Base-by-base conservation (phyloP, 2,329 filamentous ascomycete genomes). In the Aureobasidium sp. region DNA sequence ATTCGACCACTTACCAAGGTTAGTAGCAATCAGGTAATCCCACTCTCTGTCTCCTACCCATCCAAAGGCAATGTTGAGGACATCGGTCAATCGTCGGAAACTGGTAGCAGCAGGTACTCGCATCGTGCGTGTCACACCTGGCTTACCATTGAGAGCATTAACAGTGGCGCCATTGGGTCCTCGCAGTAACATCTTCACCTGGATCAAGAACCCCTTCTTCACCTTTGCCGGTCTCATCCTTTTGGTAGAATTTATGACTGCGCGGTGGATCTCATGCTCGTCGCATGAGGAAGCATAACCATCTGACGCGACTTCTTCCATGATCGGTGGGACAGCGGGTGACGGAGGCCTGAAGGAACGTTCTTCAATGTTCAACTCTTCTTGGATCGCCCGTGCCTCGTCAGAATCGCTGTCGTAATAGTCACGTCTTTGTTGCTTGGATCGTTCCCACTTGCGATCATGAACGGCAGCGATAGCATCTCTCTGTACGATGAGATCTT, bases 141-240 rank as follows among this genome's bases (percentile, higher is more conserved):
- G 50, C 31, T 54, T 54, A 10, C 50, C 50, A 54, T 54, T 54
- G 50, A 54, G 20, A 38, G 50, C 50, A 38, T 54, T 54, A 31
- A 54, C 50, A 23, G 50, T 31, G 20, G 51, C 51, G 10, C 51
- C 31, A 9, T 54, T 54, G 15, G 31, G 31, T 15, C 33, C 51
- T 54, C 51, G 31, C 13, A 40, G 16, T 40, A 54, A 31, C 33
- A 54, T 27, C 33, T 54, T 54, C 9, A 38, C 33, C 33, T 54
- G 51, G 10, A 40, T 54, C 9, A 54, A n/a, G n/a, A 23, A 38
- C 1, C 51, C 33, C n/a, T 40, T 54, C n/a, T 40, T 54, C 33
- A 54, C 51, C n/a, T 54, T 54, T 38, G 51, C 51, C 10, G 51
- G 51, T n/a, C 40, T 27, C 31, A 27, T 40, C n/a, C 51, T 54